Evolutionary conservation across 768 basidiomycete genomes (phyloP), one percentile per base, ranked within the genome.

Genomic region (Suillus decipiens): DNA sequence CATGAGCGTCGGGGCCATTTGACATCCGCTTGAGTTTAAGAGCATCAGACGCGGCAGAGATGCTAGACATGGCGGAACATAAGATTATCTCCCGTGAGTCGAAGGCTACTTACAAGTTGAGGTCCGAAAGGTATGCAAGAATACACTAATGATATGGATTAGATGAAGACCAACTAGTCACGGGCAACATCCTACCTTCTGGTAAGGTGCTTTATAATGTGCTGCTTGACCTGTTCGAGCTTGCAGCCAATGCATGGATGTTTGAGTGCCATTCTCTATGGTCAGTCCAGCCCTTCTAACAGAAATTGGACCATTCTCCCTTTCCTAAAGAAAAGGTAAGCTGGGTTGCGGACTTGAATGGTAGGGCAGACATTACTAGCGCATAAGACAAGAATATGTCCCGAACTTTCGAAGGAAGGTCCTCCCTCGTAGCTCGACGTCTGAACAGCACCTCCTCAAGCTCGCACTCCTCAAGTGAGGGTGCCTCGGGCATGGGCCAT

Each of bases 171-270:
- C 42, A 60, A 54, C 28, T 58, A 6, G 28, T 53, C 12, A 56
- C 33, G 55, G 43, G 15, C 2, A 28, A 8, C 65, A 62, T 19
- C 11, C 6, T 58, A 89, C 92, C 78, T 93, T 94, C 68, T 94
- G 92, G 73, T 89, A 94, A 24, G 86, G 83, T 5, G 86, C 72
- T 48, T 85, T 86, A 71, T 90, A 90, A 67, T 82, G 80, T 1
- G 88, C 87, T 61, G 87, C 81, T 55, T 36, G 37, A 31, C 74
- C 74, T 65, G 86, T 82, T 64, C 84, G 82, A 3, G 91, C 88
- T 71, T 86, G 85, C 88, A 92, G 90, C 93, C 92, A 95, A 69
- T 86, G 90, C 83, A 88, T 85, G 61, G 81, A 82, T 19, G 80
- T 78, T 34, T 82, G 73, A 22, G 75, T 76, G 4, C 88, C 89